Evolutionary conservation across 306 rosid genomes (phyloP), one percentile per base, ranked within the genome.

Genomic region (Corylus avellana): DNA sequence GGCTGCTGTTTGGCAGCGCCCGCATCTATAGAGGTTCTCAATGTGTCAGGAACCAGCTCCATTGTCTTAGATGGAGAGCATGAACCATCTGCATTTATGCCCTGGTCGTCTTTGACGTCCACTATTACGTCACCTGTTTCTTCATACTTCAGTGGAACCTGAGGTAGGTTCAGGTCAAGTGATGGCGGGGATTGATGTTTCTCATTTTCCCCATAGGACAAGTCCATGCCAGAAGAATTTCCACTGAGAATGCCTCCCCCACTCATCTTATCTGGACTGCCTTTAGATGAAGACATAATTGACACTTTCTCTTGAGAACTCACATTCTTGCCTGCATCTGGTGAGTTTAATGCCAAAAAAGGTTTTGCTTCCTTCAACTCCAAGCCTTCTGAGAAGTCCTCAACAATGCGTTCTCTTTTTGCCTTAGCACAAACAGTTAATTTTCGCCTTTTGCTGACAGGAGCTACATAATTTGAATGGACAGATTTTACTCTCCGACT

Each of bases 361-460:
- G 46, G 62, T 80, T 49, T 77, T 9, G 0, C 42, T 72, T 86
- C 81, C 48, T 88, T 84, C 18, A 84, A 84, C 79, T 50, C 81
- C 72, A 71, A 85, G 73, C 78, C 85, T 55, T 80, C 80, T 27
- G 79, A 75, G 55, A 86, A 85, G 35, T 82, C 82, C 76, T 85
- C 86, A 35, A 37, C 74, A 18, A 75, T 42, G 77, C 80, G 80
- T 49, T 70, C 79, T 64, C 82, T 82, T 81, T 91, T 92, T 48
- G 76, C 85, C 83, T 87, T 81, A 50, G 72, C 87, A 79, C 91
- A 90, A 73, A 91, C 89, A 78, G 89, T 79, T 71, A 93, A 75
- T 79, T 87, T 91, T 75, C 89, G 75, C 61, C 89, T 86, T 86
- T 91, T 93, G 54, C 80, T 70, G 70, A 86, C 82, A 80, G 86